Evolutionary conservation across 169 alveolate genomes (phyloP), one percentile per base, ranked within the genome.

Genomic region (Cryptosporidium meleagridis): DNA sequence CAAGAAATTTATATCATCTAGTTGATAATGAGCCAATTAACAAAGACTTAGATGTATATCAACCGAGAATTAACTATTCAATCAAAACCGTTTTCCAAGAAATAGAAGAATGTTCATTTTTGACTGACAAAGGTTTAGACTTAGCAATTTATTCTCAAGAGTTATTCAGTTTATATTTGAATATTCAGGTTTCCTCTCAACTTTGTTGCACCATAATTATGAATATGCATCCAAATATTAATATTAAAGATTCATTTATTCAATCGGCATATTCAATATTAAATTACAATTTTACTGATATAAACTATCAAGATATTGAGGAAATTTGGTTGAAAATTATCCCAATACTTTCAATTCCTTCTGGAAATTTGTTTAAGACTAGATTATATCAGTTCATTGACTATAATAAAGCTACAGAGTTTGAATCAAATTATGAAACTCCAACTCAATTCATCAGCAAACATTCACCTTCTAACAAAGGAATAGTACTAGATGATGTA

Each of bases 111-210:
- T 80, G 89, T 65, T 39, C 80, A n/a, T 8, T 8, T 26, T 62
- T 80, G 31, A 80, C 89, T 3, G 52, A 80, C 29, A 80, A 67
- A 48, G 89, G 89, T 18, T 62, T 80, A 33, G 89, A 80, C 41
- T 44, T 80, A 52, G 89, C 89, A 10, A 31, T 62, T 18, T 80
- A 41, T 26, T 41, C 75, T 21, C 62, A 44, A 39, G 68, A 80
- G 10, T 14, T 80, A 16, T 41, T 45, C 23, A 31, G 3, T 37
- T 31, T 39, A 3, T n/a, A 80, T 39, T 80, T 80, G 23, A 48
- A 80, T 41, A 59, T 62, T 26, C 48, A 44, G 1, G 39, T 80
- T 35, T 21, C 61, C 26, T 26, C 44, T 37, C 29, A 68, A 39
- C 29, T 80, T 37, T 41, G 70, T 62, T 80, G 89, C 45, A 35